Percentiles rank a stretch among this genome's conserved stretches.
Evolutionary conservation across 225 moss, liverwort and hornwort species (phyloP).

Genomic region (Bryoerythrophyllum caledonicum): DNA sequence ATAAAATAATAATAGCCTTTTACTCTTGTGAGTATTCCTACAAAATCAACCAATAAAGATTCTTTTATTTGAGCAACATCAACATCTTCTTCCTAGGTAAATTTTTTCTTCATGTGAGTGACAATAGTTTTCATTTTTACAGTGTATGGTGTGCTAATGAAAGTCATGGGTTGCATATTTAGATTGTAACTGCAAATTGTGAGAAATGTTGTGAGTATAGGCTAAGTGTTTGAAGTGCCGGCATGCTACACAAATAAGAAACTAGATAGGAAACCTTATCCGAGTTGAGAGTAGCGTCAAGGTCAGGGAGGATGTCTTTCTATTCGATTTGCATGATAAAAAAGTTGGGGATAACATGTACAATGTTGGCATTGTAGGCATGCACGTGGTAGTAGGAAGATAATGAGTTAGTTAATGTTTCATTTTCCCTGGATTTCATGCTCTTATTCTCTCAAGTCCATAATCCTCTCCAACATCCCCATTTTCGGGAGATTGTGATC

Average conservation of each 20-base stretch:
- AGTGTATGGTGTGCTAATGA: not conserved
- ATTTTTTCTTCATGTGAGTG: too few species aligned
- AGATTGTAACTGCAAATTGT: not conserved
- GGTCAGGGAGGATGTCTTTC: constrained; percentile 7
- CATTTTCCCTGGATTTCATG: constrained; percentile 29
- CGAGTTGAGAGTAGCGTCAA: constrained; percentile 10
- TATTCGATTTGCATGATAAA: not conserved
- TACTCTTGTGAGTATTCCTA: too few species aligned
- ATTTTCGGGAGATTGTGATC: constrained; percentile 9
- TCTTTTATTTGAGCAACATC: too few species aligned
- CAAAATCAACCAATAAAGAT: too few species aligned
- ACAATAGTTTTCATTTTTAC: too few species aligned
- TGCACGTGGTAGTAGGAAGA: constrained; percentile 28
- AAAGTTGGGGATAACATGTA: not conserved
- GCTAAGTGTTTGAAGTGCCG: not conserved
- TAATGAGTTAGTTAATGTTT: constrained; percentile 13
- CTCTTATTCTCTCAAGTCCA: constrained; percentile 27
- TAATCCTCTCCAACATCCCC: constrained; percentile 37
- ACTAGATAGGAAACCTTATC: constrained; percentile 34
- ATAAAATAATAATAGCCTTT: too few species aligned
- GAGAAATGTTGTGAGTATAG: not conserved
- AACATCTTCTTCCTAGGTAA: too few species aligned
- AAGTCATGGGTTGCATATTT: not conserved
- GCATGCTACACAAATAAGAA: not conserved
- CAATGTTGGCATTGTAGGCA: not conserved